Evolutionary conservation across 1,284 basidiomycete genomes (phyloP).

Genomic region (Microbotryomycetes sp.): DNA sequence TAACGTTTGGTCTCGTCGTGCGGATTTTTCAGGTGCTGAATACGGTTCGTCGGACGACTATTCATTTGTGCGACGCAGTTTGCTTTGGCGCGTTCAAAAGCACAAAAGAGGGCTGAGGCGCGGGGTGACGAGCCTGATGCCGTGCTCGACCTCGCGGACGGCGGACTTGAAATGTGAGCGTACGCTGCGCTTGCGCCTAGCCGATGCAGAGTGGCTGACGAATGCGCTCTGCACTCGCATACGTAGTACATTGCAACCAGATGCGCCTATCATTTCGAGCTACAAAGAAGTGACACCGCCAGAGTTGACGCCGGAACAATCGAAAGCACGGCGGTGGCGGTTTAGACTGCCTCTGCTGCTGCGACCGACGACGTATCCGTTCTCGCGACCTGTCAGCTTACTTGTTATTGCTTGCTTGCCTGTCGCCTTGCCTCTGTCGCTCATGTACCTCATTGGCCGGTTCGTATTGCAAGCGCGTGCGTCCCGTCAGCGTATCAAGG

Average conservation of each 20-base stretch:
- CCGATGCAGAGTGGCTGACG: neutral
- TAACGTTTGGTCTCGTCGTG: neutral
- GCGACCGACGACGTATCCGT: conserved; percentile 17
- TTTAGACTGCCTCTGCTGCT: conserved; percentile 3
- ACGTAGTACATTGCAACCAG: neutral
- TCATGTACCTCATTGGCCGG: conserved; percentile 11
- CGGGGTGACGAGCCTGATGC: conserved; percentile 15
- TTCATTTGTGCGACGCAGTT: conserved; percentile 12
- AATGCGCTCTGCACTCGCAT: neutral
- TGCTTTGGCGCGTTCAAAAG: conserved; percentile 24
- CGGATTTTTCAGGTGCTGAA: no score
- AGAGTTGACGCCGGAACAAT: neutral
- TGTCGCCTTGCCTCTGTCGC: neutral
- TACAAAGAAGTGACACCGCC: neutral
- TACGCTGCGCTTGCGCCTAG: neutral
- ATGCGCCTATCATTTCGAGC: neutral
- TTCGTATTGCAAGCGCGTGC: conserved; percentile 14
- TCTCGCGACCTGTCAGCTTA: conserved; percentile 11
- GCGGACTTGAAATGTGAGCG: conserved; percentile 26
- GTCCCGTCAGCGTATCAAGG: conserved; percentile 10
- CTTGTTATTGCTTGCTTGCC: conserved; percentile 17
- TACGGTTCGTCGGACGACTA: neutral
- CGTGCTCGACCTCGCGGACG: conserved; percentile 12
- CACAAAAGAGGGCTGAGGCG: conserved; percentile 8
- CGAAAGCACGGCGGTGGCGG: neutral